Evolutionary conservation across 2,329 filamentous ascomycete genomes (phyloP).

Genomic region (Fusarium nisikadoi): DNA sequence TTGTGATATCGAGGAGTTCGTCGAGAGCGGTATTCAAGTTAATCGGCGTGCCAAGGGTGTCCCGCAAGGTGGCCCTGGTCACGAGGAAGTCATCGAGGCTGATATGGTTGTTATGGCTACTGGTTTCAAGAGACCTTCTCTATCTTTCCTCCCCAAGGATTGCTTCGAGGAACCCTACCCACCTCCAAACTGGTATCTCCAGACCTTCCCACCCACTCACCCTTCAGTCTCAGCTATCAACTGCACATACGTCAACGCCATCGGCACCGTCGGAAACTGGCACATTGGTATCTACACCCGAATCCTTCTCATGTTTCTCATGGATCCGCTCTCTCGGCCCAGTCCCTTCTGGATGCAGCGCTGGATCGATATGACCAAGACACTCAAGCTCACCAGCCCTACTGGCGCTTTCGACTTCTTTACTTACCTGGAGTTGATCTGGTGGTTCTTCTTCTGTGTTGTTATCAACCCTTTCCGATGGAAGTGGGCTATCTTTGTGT

Average conservation of each 20-base stretch:
- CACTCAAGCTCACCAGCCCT: conserved; percentile 75
- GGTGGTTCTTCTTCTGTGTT: conserved; percentile 86
- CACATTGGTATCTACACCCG: conserved; percentile 92
- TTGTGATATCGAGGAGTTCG: conserved; percentile 78
- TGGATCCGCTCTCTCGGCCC: conserved; percentile 80
- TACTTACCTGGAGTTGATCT: conserved; percentile 84
- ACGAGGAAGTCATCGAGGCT: conserved; percentile 71
- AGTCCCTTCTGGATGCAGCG: conserved; percentile 79
- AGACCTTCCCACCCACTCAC: conserved; percentile 82
- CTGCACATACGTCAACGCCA: conserved; percentile 83
- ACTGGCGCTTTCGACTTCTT: conserved; percentile 89
- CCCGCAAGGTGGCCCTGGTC: conserved; percentile 78
- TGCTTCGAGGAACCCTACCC: conserved; percentile 78
- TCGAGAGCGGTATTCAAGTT: conserved; percentile 72
- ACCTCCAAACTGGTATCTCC: conserved; percentile 89
- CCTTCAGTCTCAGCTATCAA: conserved; percentile 83
- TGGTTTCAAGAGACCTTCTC: conserved; percentile 78
- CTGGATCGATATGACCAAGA: conserved; percentile 86
- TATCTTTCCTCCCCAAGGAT: conserved; percentile 78
- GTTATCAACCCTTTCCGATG: conserved; percentile 85
- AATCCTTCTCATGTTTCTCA: conserved; percentile 86
- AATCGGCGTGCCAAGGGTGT: conserved; percentile 78
- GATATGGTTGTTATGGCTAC: conserved; percentile 88
- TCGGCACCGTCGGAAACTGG: conserved; percentile 81
- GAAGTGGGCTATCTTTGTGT: conserved; percentile 89